Base-by-base conservation (phyloP, 2,329 filamentous ascomycete genomes). In the Colletotrichum sidae region DNA sequence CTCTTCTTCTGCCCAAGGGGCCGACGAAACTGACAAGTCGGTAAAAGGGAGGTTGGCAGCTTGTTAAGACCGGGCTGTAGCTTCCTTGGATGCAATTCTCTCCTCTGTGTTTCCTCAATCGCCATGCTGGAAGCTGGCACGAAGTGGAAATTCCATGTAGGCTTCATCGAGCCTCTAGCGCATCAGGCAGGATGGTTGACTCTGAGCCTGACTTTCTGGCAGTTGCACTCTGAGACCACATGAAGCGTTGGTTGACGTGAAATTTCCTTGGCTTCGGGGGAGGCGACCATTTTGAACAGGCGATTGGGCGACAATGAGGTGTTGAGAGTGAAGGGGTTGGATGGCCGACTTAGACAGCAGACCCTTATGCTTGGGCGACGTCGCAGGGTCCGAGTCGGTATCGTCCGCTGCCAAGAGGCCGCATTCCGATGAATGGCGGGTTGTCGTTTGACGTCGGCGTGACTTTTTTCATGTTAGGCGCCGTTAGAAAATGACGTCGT, bases 381-480 rank as follows among this genome's bases (percentile, higher is more conserved):
- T 55, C 53, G 42, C 52, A 66, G 58, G 63, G 63, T 66, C 63
- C 54, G 47, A 54, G 39, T 46, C 63, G 46, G 38, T 15, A 25
- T 42, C 46, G 41, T 41, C 49, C 39, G 39, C 52, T 41, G 51
- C 37, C 25, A 15, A 34, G 10, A 33, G 45, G 17, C 46, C 17
- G 17, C 63, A 66, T 66, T 66, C 63, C 63, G 34, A 12, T 38
- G n/a, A 59, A 45, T 25, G 63, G 63, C 63, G n/a, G 58, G 53
- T 55, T 38, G 15, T 57, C 47, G 42, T 49, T 57, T 56, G 52
- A 66, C 13, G 47, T 38, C 25, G 51, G 47, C 39, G 53, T 49
- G 58, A 49, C 46, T 39, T n/a, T 37, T 53, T 10, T 34, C 47
- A 42, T 11, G 11, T 49, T 49, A 42, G 57, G 39, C 46, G 52